These are phyloP conservation scores for Fragaria iinumae DNA, from an alignment of 306 rosid genomes.

Conservation along the genomic window DNA sequence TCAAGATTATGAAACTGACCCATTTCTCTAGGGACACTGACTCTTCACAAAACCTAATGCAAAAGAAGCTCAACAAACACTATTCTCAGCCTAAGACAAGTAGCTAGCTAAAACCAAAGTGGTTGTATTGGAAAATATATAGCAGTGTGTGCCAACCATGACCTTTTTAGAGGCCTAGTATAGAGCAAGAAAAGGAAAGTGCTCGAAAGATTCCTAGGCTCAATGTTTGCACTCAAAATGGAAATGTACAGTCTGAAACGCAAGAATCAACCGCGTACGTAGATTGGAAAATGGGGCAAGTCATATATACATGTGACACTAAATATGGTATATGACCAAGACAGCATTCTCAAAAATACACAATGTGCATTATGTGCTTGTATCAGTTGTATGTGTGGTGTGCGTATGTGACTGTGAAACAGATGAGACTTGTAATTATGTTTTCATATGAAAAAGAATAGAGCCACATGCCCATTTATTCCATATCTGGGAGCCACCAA, in stretches of 20 bases:
- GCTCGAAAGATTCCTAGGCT: slow-evolving; percentile 23
- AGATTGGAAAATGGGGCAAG: slow-evolving; percentile 16
- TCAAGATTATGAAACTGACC: slow-evolving; percentile 23
- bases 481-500: slow-evolving; percentile 23
- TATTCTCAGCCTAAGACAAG: background rate
- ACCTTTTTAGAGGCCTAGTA: slow-evolving; percentile 5
- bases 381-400: slow-evolving; percentile 2
- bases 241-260: background rate
- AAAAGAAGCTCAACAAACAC: background rate
- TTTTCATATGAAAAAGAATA: background rate
- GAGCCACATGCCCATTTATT: slow-evolving; percentile 10
- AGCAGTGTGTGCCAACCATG: slow-evolving; percentile 9
- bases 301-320: slow-evolving; percentile 9
- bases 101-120: background rate
- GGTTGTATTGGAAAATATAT: slow-evolving; percentile 9
- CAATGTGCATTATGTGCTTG: slow-evolving; percentile 7
- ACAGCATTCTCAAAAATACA: slow-evolving; percentile 8
- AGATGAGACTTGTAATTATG: slow-evolving; percentile 10
- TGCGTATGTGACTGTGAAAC: slow-evolving; percentile 6
- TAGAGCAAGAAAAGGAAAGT: slow-evolving; percentile 14
- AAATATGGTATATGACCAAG: slow-evolving; percentile 19
- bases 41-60: background rate
- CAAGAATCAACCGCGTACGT: slow-evolving; percentile 10
- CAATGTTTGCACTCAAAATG: slow-evolving; percentile 9
- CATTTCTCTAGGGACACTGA: slow-evolving; percentile 3